phyloP scores from a whole-genome alignment of 2,329 filamentous ascomycete genomes.

The Remersonia thermophila region DNA sequence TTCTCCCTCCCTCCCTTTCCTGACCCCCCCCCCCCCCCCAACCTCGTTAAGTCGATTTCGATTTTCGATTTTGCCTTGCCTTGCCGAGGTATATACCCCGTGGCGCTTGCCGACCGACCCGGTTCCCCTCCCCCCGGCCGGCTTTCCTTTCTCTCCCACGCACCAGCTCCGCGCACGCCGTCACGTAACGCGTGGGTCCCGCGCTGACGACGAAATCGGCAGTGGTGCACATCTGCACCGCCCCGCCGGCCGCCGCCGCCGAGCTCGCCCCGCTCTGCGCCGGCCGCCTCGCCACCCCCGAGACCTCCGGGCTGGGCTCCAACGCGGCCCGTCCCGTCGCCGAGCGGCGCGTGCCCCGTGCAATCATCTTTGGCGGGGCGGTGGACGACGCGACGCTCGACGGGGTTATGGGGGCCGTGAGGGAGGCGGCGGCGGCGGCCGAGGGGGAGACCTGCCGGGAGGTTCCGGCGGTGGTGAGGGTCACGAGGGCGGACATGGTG shows the following conservation, averaged over 20 bases:
- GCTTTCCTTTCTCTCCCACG: neutral
- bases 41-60: too few species aligned
- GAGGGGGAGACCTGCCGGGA: neutral
- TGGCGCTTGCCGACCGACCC: too few species aligned
- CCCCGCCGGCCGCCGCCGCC: constrained; percentile 61
- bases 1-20: too few species aligned
- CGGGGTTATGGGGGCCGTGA: constrained; percentile 10
- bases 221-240: constrained; percentile 10
- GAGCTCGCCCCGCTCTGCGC: constrained; percentile 91
- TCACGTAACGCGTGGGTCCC: too few species aligned
- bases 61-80: too few species aligned
- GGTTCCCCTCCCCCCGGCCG: neutral
- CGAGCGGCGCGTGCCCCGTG: constrained; percentile 13
- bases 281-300: constrained; percentile 65
- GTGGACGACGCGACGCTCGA: constrained; percentile 8
- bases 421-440: neutral
- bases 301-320: constrained; percentile 14
- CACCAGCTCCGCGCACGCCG: too few species aligned
- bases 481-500: constrained; percentile 9
- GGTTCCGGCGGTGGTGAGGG: constrained; percentile 9
- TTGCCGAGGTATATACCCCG: too few species aligned
- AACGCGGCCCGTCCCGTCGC: constrained; percentile 9
- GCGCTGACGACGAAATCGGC: too few species aligned
- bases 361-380: constrained; percentile 17
- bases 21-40: too few species aligned